phyloP scores from a whole-genome alignment of 2,329 filamentous ascomycete genomes.

The Claviceps digitariae region DNA sequence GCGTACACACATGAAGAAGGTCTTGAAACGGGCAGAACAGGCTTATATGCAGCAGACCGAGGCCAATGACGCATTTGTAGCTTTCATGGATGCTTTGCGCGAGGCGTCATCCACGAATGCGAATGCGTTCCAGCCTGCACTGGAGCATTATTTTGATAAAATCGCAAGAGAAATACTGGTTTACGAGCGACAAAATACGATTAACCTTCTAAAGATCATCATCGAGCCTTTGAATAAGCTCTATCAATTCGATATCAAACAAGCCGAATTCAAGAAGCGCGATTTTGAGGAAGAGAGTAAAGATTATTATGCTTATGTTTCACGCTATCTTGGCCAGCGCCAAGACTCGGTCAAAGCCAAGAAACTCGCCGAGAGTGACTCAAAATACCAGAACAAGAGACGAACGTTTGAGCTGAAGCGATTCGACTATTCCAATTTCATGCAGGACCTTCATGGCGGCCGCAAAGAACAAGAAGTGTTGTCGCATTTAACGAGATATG shows the following conservation, averaged over 20 bases:
- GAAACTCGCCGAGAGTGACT: slow-evolving; percentile 87
- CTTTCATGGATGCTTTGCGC: slow-evolving; percentile 72
- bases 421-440: slow-evolving; percentile 97
- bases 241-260: slow-evolving; percentile 94
- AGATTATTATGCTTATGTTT: slow-evolving; percentile 93
- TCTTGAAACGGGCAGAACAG: slow-evolving; percentile 85
- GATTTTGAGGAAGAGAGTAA: slow-evolving; percentile 98
- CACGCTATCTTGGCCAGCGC: slow-evolving; percentile 87
- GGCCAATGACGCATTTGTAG: slow-evolving; percentile 73
- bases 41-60: slow-evolving; percentile 66
- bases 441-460: slow-evolving; percentile 98
- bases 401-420: slow-evolving; percentile 93
- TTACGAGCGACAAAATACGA: slow-evolving; percentile 75
- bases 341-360: slow-evolving; percentile 96
- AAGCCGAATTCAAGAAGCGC: slow-evolving; percentile 90
- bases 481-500: slow-evolving; percentile 87
- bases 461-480: slow-evolving; percentile 95
- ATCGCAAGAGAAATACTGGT: slow-evolving; percentile 80
- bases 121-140: slow-evolving; percentile 89
- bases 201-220: slow-evolving; percentile 79
- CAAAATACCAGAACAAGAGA: slow-evolving; percentile 89
- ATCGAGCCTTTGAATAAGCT: slow-evolving; percentile 88
- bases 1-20: slow-evolving; percentile 88
- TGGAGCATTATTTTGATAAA: slow-evolving; percentile 97
- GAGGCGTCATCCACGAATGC: slow-evolving; percentile 86